Percentiles rank a stretch among this genome's conserved stretches.
These are phyloP conservation scores for Rhodotorula mucilaginosa DNA, from an alignment of 1,284 basidiomycete genomes.

Conservation along the genomic window DNA sequence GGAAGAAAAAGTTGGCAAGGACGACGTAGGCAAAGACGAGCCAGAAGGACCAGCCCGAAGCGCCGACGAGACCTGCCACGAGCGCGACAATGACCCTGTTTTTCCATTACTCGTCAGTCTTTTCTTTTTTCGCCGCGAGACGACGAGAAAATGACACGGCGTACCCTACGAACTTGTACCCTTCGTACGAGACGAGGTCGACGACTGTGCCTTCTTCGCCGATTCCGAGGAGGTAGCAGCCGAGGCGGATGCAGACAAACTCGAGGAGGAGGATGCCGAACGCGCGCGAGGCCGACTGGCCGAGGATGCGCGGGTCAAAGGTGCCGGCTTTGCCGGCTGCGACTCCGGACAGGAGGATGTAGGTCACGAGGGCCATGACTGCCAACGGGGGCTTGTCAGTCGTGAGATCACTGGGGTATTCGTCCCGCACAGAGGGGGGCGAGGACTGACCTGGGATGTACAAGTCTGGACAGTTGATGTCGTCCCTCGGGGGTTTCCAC, in stretches of 20 bases:
- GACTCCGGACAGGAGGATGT: slow-evolving; percentile 78
- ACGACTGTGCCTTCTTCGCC: slow-evolving; percentile 67
- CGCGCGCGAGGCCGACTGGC: slow-evolving; percentile 78
- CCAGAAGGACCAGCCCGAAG: slow-evolving; percentile 65
- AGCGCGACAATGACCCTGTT: slow-evolving; percentile 69
- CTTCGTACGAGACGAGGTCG: slow-evolving; percentile 69
- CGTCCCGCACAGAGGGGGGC: not conserved
- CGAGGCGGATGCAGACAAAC: slow-evolving; percentile 81
- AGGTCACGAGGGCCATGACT: slow-evolving; percentile 97
- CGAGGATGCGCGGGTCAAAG: slow-evolving; percentile 88
- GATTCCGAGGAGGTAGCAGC: slow-evolving; percentile 86
- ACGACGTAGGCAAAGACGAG: slow-evolving; percentile 78
- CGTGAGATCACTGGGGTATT: not conserved
- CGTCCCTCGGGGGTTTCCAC: slow-evolving; percentile 84
- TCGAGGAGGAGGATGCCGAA: slow-evolving; percentile 72
- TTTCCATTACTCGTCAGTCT: too few species aligned
- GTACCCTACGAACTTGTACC: slow-evolving; percentile 96
- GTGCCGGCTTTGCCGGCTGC: slow-evolving; percentile 76
- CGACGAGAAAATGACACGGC: not conserved
- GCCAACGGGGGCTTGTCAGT: not conserved
- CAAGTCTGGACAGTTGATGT: slow-evolving; percentile 92
- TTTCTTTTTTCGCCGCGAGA: not conserved
- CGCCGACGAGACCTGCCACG: slow-evolving; percentile 60
- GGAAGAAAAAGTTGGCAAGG: slow-evolving; percentile 87
- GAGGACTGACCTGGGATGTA: slow-evolving; percentile 81